phyloP scores from a whole-genome alignment of 208 protist species.

The Borovskyia barvae region DNA sequence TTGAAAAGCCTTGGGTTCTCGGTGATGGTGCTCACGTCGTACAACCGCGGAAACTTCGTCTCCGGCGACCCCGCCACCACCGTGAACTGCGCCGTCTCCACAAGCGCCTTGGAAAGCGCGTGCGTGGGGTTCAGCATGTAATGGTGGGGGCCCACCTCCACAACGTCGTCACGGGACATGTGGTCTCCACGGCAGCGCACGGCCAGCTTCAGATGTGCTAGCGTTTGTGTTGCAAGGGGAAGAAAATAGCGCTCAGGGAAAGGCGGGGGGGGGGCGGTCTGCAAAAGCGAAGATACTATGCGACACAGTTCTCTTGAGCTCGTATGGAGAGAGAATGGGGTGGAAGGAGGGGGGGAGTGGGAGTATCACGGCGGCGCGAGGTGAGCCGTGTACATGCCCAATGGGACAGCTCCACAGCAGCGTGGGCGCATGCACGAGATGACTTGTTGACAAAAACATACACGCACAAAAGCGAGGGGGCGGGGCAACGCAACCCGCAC shows the following conservation, averaged over 20 bases:
- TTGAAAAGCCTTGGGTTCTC: slow-evolving; percentile 69
- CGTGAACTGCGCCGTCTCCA: slow-evolving; percentile 20
- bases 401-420: too few relatives aligned
- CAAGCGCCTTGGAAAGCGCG: slow-evolving; percentile 28
- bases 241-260: background rate
- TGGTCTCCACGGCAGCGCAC: too few relatives aligned
- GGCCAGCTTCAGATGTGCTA: slow-evolving; percentile 15
- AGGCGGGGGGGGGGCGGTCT: too few relatives aligned
- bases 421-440: too few relatives aligned
- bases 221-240: background rate
- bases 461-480: background rate
- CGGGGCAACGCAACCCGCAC: background rate
- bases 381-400: too few relatives aligned
- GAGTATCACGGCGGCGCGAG: too few relatives aligned
- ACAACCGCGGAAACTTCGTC: slow-evolving; percentile 31
- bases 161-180: background rate
- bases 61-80: background rate
- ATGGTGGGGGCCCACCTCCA: slow-evolving; percentile 41
- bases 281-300: too few relatives aligned
- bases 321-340: too few relatives aligned
- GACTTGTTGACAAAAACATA: too few relatives aligned
- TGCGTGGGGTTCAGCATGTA: slow-evolving; percentile 33
- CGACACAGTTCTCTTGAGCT: too few relatives aligned
- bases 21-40: slow-evolving; percentile 86
- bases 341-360: too few relatives aligned